Evolutionary conservation across 2,329 filamentous ascomycete species (phyloP).

Genomic region (Paecilomyces formosus): DNA sequence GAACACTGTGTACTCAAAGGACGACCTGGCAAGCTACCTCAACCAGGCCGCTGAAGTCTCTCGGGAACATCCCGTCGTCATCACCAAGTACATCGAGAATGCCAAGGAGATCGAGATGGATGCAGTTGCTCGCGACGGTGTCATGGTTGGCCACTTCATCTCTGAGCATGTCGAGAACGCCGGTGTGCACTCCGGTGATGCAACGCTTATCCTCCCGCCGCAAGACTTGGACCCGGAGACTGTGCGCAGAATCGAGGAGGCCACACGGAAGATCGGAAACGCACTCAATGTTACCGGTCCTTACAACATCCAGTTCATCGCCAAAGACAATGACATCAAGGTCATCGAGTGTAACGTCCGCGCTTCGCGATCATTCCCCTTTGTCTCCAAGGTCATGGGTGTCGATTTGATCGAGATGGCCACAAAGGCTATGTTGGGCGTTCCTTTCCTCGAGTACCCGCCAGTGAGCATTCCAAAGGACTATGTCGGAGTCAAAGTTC

Average conservation of each 20-base stretch:
- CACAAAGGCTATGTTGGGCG: conserved; percentile 87
- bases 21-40: conserved; percentile 81
- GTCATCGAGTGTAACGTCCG: conserved; percentile 99
- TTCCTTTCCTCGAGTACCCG: conserved; percentile 77
- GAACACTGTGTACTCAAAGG: conserved; percentile 97
- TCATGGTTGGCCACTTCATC: conserved; percentile 89
- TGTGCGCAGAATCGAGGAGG: conserved; percentile 84
- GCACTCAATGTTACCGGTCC: conserved; percentile 94
- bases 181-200: conserved; percentile 96
- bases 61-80: conserved; percentile 91
- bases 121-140: conserved; percentile 83
- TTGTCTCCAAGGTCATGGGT: conserved; percentile 97
- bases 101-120: conserved; percentile 99
- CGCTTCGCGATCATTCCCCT: conserved; percentile 92
- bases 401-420: conserved; percentile 98
- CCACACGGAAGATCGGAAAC: conserved; percentile 87
- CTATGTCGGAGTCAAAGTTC: conserved; percentile 94
- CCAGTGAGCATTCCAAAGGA: conserved; percentile 65
- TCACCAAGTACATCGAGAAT: conserved; percentile 99
- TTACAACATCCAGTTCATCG: conserved; percentile 99
- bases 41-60: conserved; percentile 90
- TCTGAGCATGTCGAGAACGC: conserved; percentile 99
- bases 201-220: conserved; percentile 87
- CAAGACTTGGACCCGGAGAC: conserved; percentile 88
- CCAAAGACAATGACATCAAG: conserved; percentile 99